Conservation (phyloP, 2,329 filamentous ascomycete genomes). For the Fusarium nematophilum region DNA sequence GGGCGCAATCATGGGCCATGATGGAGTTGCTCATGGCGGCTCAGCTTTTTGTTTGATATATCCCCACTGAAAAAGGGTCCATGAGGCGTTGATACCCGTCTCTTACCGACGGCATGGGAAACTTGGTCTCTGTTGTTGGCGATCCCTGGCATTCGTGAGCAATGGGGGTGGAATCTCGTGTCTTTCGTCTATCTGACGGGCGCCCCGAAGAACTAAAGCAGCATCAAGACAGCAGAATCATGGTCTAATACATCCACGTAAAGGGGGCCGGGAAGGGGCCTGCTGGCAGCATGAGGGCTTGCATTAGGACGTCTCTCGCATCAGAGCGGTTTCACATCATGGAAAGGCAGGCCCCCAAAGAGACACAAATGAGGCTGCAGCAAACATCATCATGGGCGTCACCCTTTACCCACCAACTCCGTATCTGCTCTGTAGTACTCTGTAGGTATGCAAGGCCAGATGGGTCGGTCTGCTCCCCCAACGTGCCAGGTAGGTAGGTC, state of each 20-base stretch:
- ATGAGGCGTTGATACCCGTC: conserved; percentile 21
- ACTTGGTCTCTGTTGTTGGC: neutral
- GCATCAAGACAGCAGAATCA: neutral
- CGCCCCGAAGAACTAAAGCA: too few relatives aligned
- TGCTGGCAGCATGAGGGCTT: neutral
- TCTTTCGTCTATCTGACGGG: neutral
- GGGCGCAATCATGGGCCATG: neutral
- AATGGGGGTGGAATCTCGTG: conserved; percentile 1
- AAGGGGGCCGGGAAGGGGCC: neutral
- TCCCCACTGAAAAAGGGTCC: neutral
- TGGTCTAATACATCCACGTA: neutral
- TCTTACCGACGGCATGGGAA: conserved; percentile 22
- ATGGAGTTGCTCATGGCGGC: too few relatives aligned
- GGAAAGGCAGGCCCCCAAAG: too few relatives aligned
- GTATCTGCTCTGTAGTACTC: too few relatives aligned
- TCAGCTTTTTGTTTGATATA: too few relatives aligned
- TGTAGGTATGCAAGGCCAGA: too few relatives aligned
- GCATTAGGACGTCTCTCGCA: too few relatives aligned
- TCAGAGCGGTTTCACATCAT: neutral
- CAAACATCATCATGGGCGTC: neutral
- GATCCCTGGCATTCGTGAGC: neutral
- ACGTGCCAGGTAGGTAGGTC: neutral
- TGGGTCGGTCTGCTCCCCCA: conserved; percentile 2
- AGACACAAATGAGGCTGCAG: neutral
- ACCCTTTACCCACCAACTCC: neutral